These are phyloP conservation scores for Globisporangium echinulatum DNA, from an alignment of 352 stramenopile species.

Conservation along the genomic window DNA sequence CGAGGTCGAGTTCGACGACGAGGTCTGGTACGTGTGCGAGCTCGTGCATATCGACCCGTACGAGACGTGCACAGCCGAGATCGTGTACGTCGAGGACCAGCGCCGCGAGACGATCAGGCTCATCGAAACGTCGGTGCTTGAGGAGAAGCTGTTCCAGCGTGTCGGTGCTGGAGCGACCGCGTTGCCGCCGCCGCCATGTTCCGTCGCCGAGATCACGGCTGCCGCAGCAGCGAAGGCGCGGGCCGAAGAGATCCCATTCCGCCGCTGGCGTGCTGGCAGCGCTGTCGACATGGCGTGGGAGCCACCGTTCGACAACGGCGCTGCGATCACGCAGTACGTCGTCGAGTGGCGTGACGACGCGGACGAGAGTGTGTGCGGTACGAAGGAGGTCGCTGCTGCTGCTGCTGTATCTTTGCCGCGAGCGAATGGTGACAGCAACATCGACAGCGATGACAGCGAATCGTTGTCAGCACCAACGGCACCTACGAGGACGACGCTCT, in stretches of 20 bases:
- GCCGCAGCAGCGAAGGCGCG: constrained; percentile 33
- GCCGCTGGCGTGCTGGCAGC: constrained; percentile 58
- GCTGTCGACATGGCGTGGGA: constrained; percentile 69
- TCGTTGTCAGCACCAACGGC: background rate
- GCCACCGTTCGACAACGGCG: constrained; percentile 52
- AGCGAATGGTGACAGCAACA: background rate
- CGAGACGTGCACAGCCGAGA: constrained; percentile 47
- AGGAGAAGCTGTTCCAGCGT: constrained; percentile 19
- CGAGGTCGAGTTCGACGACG: constrained; percentile 70
- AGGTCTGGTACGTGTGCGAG: constrained; percentile 60
- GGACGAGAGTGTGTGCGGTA: constrained; percentile 20
- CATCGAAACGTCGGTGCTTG: constrained; percentile 25
- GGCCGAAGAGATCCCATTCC: constrained; percentile 44
- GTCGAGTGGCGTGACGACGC: constrained; percentile 65
- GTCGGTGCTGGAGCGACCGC: background rate
- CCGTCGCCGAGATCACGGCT: constrained; percentile 35
- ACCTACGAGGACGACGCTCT: constrained; percentile 53
- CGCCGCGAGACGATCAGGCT: constrained; percentile 66
- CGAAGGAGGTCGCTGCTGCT: constrained; percentile 2
- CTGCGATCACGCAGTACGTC: constrained; percentile 52
- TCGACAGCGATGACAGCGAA: background rate
- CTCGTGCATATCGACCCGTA: constrained; percentile 53
- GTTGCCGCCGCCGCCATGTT: constrained; percentile 12
- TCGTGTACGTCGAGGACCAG: constrained; percentile 57
- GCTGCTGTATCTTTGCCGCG: background rate